Evolutionary conservation across 768 basidiomycete species (phyloP).

Genomic region (Tulasnella sp.): DNA sequence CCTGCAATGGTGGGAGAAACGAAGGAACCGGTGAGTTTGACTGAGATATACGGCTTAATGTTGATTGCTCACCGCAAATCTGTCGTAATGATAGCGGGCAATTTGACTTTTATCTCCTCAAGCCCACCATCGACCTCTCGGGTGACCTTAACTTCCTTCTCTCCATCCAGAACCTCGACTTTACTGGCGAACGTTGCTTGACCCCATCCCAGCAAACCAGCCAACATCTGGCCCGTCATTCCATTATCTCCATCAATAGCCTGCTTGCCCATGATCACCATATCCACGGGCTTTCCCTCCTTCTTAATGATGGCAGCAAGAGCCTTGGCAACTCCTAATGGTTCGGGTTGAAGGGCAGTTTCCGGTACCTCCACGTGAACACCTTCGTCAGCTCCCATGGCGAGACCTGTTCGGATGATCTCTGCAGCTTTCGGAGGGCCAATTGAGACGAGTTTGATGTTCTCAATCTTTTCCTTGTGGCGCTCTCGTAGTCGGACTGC

Average conservation of each 20-base stretch:
- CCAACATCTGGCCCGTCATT: constrained; percentile 96
- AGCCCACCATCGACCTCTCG: constrained; percentile 94
- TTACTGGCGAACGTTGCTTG: constrained; percentile 96
- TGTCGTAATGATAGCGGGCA: constrained; percentile 87
- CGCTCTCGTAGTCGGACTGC: constrained; percentile 90
- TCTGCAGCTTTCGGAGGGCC: constrained; percentile 87
- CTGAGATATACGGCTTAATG: background rate
- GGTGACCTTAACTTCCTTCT: constrained; percentile 64
- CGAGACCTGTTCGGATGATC: constrained; percentile 90
- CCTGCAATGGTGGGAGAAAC: constrained; percentile 37
- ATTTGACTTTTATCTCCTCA: constrained; percentile 69
- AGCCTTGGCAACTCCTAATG: constrained; percentile 84
- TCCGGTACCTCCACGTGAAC: constrained; percentile 88
- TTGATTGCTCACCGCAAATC: constrained; percentile 70
- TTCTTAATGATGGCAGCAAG: constrained; percentile 70
- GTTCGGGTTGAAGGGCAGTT: constrained; percentile 67
- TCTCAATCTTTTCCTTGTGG: constrained; percentile 68
- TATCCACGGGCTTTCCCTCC: constrained; percentile 59
- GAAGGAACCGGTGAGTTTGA: background rate
- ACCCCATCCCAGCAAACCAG: constrained; percentile 84
- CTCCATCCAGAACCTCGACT: constrained; percentile 61
- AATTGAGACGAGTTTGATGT: constrained; percentile 90
- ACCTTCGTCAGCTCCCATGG: constrained; percentile 94
- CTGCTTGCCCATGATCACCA: constrained; percentile 96
- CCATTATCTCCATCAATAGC: constrained; percentile 96